phyloP scores from a whole-genome alignment of 176 grass and related monocot species.

The Eleusine indica region DNA sequence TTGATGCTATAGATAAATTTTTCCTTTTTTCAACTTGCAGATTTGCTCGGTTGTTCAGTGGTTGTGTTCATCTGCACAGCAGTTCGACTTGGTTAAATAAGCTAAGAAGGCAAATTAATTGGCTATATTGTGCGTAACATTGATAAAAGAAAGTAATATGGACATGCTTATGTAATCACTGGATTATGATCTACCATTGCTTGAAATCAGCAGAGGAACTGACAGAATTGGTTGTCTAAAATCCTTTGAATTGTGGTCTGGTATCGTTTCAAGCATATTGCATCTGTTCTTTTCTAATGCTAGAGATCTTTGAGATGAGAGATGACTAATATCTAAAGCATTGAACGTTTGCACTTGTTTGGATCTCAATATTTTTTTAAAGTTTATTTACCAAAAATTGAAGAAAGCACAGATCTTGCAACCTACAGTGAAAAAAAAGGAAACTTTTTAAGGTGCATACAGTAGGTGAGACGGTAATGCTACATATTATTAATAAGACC shows the following conservation, averaged over 20 bases:
- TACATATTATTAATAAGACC: too few species aligned
- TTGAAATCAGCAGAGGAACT: background rate
- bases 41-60: background rate
- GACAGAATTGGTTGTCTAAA: background rate
- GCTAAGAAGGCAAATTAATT: background rate
- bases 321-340: background rate
- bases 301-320: background rate
- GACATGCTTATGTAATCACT: background rate
- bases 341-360: background rate
- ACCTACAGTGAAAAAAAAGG: too few species aligned
- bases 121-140: background rate
- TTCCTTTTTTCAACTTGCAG: background rate
- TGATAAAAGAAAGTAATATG: background rate
- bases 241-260: too few species aligned
- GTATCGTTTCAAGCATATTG: background rate
- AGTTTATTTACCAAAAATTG: too few species aligned
- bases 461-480: too few species aligned
- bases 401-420: too few species aligned
- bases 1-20: background rate
- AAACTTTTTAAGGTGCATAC: too few species aligned
- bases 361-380: background rate
- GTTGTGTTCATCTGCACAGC: conserved; percentile 1
- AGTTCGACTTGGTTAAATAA: background rate
- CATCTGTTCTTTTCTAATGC: background rate
- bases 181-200: background rate